Evolutionary conservation across 2,329 filamentous ascomycete species (phyloP).

Genomic region (Colletotrichum destructivum): DNA sequence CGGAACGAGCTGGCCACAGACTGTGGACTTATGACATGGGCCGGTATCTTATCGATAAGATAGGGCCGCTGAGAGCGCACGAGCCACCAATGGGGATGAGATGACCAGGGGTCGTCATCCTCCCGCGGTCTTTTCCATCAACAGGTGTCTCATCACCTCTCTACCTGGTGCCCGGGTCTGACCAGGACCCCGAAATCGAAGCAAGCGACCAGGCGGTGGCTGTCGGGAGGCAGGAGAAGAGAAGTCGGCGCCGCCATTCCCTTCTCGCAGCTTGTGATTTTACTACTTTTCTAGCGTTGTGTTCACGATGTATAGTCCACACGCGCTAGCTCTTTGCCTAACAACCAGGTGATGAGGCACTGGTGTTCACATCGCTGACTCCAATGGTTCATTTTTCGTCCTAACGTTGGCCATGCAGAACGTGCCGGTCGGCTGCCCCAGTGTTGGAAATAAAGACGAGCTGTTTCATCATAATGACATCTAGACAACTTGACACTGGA

Average conservation of each 20-base stretch:
- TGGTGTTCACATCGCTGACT: not conserved
- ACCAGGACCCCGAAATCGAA: not conserved
- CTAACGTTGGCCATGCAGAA: not conserved
- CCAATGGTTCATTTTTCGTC: too few relatives aligned
- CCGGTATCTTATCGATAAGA: conserved; percentile 36
- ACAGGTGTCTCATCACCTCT: not conserved
- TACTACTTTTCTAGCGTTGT: not conserved
- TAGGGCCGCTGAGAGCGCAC: not conserved
- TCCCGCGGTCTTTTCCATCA: not conserved
- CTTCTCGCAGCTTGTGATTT: not conserved
- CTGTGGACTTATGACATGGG: conserved; percentile 13
- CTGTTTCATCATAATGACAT: conserved; percentile 30
- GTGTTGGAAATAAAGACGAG: not conserved
- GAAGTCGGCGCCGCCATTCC: too few relatives aligned
- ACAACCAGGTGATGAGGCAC: not conserved
- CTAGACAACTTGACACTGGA: not conserved
- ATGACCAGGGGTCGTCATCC: conserved; percentile 6
- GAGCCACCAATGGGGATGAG: not conserved
- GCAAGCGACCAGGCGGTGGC: not conserved
- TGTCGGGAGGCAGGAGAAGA: too few relatives aligned
- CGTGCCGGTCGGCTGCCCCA: not conserved
- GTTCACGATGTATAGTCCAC: not conserved
- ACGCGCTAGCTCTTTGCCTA: not conserved
- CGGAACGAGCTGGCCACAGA: conserved; percentile 29
- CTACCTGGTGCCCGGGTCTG: not conserved